phyloP scores from a whole-genome alignment of 2,329 filamentous ascomycete species.

The Penicillium vulpinum region DNA sequence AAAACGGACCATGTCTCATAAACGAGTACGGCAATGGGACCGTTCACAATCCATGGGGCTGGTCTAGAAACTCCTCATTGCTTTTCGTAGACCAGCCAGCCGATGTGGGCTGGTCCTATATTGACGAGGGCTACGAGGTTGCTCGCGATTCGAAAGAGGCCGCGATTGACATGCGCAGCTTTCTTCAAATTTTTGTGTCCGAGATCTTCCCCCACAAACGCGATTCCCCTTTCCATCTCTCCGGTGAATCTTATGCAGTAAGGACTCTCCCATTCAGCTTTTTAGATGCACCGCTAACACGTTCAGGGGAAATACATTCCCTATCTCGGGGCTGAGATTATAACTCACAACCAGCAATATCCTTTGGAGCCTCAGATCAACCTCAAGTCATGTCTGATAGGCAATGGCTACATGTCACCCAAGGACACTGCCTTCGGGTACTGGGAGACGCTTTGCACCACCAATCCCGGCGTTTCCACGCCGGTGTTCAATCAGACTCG shows the following conservation, averaged over 20 bases:
- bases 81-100: slow-evolving; percentile 32
- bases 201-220: slow-evolving; percentile 48
- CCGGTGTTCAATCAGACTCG: slow-evolving; percentile 50
- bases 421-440: slow-evolving; percentile 46
- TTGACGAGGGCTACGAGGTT: slow-evolving; percentile 21
- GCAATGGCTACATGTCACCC: slow-evolving; percentile 50
- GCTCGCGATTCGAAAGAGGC: slow-evolving; percentile 43
- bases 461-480: slow-evolving; percentile 44
- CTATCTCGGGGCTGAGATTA: slow-evolving; percentile 45
- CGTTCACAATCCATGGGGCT: slow-evolving; percentile 20
- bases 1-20: slow-evolving; percentile 47
- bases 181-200: slow-evolving; percentile 51
- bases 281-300: neutral
- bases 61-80: slow-evolving; percentile 27
- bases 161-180: slow-evolving; percentile 52
- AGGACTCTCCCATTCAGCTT: neutral
- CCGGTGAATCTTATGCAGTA: slow-evolving; percentile 53
- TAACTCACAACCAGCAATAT: slow-evolving; percentile 46
- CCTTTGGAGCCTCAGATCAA: slow-evolving; percentile 45
- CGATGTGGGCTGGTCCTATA: slow-evolving; percentile 29
- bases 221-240: slow-evolving; percentile 46
- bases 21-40: slow-evolving; percentile 26
- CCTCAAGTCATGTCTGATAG: slow-evolving; percentile 48
- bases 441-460: slow-evolving; percentile 51
- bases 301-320: slow-evolving; percentile 52